Base-by-base conservation (phyloP, 441 rosid genomes). In the Metrosideros polymorpha region DNA sequence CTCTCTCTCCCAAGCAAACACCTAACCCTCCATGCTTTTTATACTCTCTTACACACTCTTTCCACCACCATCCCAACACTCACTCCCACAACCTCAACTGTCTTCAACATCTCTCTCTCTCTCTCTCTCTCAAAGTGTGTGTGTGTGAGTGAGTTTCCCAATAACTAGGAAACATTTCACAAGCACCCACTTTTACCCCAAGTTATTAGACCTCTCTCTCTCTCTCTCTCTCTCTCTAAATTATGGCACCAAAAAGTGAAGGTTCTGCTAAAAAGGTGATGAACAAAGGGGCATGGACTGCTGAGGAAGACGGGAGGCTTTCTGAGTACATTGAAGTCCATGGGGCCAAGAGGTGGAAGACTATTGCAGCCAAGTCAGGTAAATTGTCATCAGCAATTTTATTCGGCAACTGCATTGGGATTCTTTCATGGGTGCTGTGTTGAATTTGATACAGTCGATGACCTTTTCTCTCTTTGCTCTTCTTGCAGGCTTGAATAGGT, bases 341-440 rank as follows among this genome's bases (percentile, higher is more conserved):
- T 52, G 94, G 94, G 19, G 88, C 92, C 50, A 89, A 86, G 89
- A 91, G 90, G 84, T 92, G 92, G 92, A 91, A 87, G 85, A 89
- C 89, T 15, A 71, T 90, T 50, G 92, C 94, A 10, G 27, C 43
- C 71, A 90, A 89, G 89, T 86, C 94, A 90, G 94, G 93, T 91
- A 1, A 71, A 12, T 24, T 24, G n/a, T 71, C 79, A 1, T 1
- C 79, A 1, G 79, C 79, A 39, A 19, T 71, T 71, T 22, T 12
- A 2, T 17, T 54, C 59, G 12, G 43, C 59, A 35, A 51, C 57
- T 6, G 45, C 59, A 24, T 83, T 83, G 35, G 22, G 84, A 51
- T 50, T 83, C 45, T 22, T 83, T 53, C 10, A 22, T 53, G 55
- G 56, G 35, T 50, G 35, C 56, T 29, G 53, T 17, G 56, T 18